Conservation (phyloP, 2,329 filamentous ascomycete genomes). For the Cercospora zeina region DNA sequence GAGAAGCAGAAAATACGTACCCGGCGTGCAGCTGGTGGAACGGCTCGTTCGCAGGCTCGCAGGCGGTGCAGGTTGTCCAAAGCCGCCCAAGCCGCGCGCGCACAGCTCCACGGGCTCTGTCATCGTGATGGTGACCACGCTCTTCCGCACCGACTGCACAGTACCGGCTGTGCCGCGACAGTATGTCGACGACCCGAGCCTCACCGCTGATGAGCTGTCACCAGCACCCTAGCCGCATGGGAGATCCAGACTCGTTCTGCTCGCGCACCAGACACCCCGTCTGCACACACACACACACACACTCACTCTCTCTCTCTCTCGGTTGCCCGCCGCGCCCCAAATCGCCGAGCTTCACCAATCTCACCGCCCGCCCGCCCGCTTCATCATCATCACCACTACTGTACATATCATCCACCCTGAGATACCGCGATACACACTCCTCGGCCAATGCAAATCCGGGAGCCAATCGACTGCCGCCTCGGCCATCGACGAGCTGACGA, state of each 20-base stretch:
- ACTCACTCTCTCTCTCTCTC: not conserved
- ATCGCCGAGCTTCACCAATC: conserved; percentile 6
- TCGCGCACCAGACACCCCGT: not conserved
- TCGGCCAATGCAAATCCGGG: not conserved
- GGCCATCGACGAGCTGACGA: not conserved
- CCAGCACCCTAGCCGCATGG: no score
- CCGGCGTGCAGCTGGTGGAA: not conserved
- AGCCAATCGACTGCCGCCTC: not conserved
- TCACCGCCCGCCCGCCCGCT: not conserved
- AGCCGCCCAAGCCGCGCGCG: conserved; percentile 1
- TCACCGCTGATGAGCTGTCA: no score
- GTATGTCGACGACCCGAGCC: no score
- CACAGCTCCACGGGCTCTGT: no score
- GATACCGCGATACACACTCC: conserved; percentile 5
- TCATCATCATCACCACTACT: not conserved
- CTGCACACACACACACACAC: not conserved
- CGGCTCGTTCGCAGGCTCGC: not conserved
- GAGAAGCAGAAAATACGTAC: no score
- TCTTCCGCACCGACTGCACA: no score
- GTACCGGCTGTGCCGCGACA: no score
- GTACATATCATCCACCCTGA: not conserved
- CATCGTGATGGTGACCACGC: no score
- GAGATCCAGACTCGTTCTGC: no score
- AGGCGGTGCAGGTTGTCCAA: not conserved
- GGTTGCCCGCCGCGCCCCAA: not conserved